Evolutionary conservation across 257 asterid genomes (phyloP).

Genomic region (Salvia rosmarinus): DNA sequence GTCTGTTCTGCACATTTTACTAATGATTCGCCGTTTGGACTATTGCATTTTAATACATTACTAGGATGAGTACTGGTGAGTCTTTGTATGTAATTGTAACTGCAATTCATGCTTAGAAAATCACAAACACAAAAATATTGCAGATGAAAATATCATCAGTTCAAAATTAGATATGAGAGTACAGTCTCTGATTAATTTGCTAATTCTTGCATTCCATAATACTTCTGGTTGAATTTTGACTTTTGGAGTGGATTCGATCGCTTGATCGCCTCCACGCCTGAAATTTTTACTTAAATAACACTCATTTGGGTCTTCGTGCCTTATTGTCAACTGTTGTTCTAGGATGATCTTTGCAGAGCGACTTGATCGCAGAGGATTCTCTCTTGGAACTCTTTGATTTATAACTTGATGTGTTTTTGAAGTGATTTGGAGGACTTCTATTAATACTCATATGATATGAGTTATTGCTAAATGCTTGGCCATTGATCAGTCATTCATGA

Average conservation of each 20-base stretch:
- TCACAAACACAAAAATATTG: not conserved
- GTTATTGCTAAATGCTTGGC: not conserved
- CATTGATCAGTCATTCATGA: not conserved
- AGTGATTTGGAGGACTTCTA: not conserved
- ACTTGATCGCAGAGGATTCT: not conserved
- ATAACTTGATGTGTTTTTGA: not conserved
- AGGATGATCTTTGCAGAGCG: not conserved
- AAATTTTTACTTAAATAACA: not conserved
- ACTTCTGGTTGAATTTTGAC: not conserved
- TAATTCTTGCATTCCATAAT: not conserved
- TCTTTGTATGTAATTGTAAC: not conserved
- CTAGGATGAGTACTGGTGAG: not conserved
- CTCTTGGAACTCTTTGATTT: not conserved
- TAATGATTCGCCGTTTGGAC: no score
- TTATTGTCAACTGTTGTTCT: not conserved
- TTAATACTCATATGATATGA: not conserved
- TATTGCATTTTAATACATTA: not conserved
- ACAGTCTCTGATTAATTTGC: not conserved
- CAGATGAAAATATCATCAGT: not conserved
- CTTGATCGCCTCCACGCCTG: not conserved
- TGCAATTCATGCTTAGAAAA: not conserved
- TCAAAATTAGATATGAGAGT: not conserved
- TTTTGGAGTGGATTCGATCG: not conserved
- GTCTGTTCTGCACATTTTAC: not conserved
- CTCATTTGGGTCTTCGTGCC: not conserved